Conservation (phyloP, 1,284 basidiomycete genomes). For the Meira miltonrushii region DNA sequence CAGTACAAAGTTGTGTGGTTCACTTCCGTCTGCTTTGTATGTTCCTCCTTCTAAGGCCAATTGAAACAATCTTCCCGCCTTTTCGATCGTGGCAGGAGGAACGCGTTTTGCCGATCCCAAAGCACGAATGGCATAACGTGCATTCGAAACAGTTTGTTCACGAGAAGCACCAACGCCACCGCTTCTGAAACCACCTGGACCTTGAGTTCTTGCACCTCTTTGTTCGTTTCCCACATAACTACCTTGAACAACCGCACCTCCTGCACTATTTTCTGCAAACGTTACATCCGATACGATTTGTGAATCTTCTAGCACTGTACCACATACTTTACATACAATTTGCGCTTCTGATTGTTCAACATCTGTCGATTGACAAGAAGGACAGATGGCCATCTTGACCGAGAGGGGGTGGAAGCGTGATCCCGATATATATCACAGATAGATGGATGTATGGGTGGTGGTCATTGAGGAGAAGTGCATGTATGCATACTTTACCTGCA, state of each 20-base stretch:
- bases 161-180: constrained; percentile 55
- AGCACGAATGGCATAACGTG: constrained; percentile 56
- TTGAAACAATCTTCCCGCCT: constrained; percentile 82
- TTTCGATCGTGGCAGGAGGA: constrained; percentile 71
- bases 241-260: constrained; percentile 91
- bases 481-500: too few species aligned
- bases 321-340: constrained; percentile 46
- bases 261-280: constrained; percentile 86
- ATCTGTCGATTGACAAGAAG: constrained; percentile 38
- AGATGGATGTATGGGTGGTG: too few species aligned
- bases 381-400: constrained; percentile 40
- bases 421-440: too few species aligned
- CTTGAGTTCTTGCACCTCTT: constrained; percentile 38
- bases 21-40: constrained; percentile 19
- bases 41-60: constrained; percentile 76
- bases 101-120: constrained; percentile 56
- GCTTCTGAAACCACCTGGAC: constrained; percentile 44
- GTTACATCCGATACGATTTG: constrained; percentile 87
- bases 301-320: constrained; percentile 78
- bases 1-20: constrained; percentile 49
- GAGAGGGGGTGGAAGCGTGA: too few species aligned
- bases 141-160: constrained; percentile 82
- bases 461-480: too few species aligned
- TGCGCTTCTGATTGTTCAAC: constrained; percentile 43
- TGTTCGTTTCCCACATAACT: constrained; percentile 87